A percentile compares a stretch with the other conserved stretches of the same genome.
phyloP scores from a whole-genome alignment of 495 filamentous ascomycete genomes.

The Sabuloglossum arenarium region DNA sequence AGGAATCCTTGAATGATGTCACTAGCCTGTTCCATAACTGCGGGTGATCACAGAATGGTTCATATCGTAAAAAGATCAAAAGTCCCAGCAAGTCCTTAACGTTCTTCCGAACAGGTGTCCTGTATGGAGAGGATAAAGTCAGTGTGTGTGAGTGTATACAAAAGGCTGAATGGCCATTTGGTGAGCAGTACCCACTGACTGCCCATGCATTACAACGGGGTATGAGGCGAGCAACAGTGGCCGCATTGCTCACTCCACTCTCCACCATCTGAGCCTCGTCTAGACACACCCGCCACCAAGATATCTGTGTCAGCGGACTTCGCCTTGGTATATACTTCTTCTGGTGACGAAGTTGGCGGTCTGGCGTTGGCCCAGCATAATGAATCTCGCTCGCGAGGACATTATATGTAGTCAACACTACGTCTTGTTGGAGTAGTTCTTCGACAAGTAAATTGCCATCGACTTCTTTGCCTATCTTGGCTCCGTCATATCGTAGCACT shows the following conservation, averaged over 20 bases:
- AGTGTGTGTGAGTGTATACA: not conserved
- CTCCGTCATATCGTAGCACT: constrained; percentile 10
- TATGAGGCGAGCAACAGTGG: constrained; percentile 56
- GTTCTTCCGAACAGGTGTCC: constrained; percentile 62
- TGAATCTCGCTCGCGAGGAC: constrained; percentile 61
- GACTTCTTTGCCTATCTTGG: constrained; percentile 8
- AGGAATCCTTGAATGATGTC: constrained; percentile 31
- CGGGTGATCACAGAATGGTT: constrained; percentile 44
- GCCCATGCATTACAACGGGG: constrained; percentile 78
- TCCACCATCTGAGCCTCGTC: constrained; percentile 97
- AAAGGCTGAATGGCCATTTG: not conserved
- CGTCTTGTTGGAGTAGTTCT: constrained; percentile 18
- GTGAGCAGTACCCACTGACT: constrained; percentile 42
- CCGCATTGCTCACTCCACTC: constrained; percentile 63
- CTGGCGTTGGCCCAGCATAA: constrained; percentile 40
- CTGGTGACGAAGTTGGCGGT: constrained; percentile 40
- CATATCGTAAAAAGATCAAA: constrained; percentile 56
- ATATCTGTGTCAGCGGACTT: constrained; percentile 57
- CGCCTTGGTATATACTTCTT: constrained; percentile 44
- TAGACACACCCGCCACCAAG: constrained; percentile 84
- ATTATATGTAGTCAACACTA: constrained; percentile 74
- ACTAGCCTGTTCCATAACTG: constrained; percentile 47
- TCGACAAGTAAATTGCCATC: constrained; percentile 26
- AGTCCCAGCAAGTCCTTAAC: constrained; percentile 49
- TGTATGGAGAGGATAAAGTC: not conserved